Evolutionary conservation across 139 green algal genomes (phyloP), one percentile per base, ranked within the genome.

Genomic region (Auxenochlorella protothecoides): DNA sequence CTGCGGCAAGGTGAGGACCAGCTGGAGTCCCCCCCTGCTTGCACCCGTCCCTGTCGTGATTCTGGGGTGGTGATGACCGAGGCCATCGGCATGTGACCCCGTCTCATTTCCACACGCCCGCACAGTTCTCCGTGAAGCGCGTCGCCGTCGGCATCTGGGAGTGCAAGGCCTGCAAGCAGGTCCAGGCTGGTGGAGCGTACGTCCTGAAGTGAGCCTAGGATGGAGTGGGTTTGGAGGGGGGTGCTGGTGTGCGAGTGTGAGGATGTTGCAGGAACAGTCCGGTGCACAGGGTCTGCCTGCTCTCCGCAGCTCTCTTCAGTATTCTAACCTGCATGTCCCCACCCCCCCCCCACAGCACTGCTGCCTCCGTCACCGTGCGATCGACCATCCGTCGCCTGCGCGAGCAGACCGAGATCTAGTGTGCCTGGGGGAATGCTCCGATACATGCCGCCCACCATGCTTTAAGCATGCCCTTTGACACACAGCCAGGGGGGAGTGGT

Each of bases 301-400:
- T 44, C 27, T 44, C 27, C 27, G 27, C 27, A 44, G 27, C 27
- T 44, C 27, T 44, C 27, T 44, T 44, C 27, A 44, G 27, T 44
- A 44, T 44, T 72, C 10, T 7, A 66, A 9, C 59, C 59, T n/a
- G 15, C 55, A 52, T 55, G 55, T 66, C 15, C 15, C 11, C 3
- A 44, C 56, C 6, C 3, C 14, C 65, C 12, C 52, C 16, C n/a
- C 76, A 79, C 91, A 96, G 87, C 87, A 99, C 94, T 55, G 89
- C 88, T 5, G 87, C 88, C 51, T 91, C 92, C 59, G 82, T 99
- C 60, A 98, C 95, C 54, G 92, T 99, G 62, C 87, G 95, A 53
- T 95, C 86, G 51, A 99, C 95, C 68, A 98, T 99, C 81, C 85
- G 95, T 68, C 93, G 95, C 83, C 88, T 99, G 76, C 87, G 95